Evolutionary conservation across 106 monocot species (phyloP), one percentile per base, ranked within the genome.

Genomic region (Dioscorea dumetorum): DNA sequence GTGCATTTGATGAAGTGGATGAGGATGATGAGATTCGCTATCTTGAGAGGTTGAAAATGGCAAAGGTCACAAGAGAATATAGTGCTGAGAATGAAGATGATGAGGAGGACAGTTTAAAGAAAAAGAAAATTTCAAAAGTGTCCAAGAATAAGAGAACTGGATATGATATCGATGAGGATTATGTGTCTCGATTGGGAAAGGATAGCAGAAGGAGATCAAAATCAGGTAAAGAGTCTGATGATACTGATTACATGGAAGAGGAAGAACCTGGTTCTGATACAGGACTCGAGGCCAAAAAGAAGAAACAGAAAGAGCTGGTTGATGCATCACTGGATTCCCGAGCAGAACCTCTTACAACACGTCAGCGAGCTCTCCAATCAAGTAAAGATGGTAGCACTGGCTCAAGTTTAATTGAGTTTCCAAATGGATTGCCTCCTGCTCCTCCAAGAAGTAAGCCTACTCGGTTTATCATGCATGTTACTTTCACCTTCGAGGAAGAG

Each of bases 391-490:
- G 66, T 17, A 74, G 80, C 41, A 61, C 14, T 69, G 77, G 78
- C 15, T 59, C 65, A 31, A 79, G 77, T 71, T 65, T 85, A 74
- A 73, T 91, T 54, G 91, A 91, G 78, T 91, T 87, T 52, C 91
- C 91, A 57, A 50, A 87, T 80, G 91, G 91, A 17, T 48, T 91
- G 61, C 91, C 87, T 8, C 82, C 91, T 63, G 79, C 79, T 60
- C 78, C 87, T 19, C 79, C 91, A 71, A 84, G 87, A 85, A 91
- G 91, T 91, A 78, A 41, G 41, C 83, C 68, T 10, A 33, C 16
- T 58, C 28, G 57, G 19, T 2, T 19, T 19, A 10, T 23, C 24
- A 14, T 57, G 21, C 56, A 12, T 41, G 41, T 3, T 6, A 8
- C 10, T 41, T 19, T 32, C n/a, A 24, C 12, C 22, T 31, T 33